phyloP scores from a whole-genome alignment of 768 basidiomycete species.

The Lentinula guzmanii region DNA sequence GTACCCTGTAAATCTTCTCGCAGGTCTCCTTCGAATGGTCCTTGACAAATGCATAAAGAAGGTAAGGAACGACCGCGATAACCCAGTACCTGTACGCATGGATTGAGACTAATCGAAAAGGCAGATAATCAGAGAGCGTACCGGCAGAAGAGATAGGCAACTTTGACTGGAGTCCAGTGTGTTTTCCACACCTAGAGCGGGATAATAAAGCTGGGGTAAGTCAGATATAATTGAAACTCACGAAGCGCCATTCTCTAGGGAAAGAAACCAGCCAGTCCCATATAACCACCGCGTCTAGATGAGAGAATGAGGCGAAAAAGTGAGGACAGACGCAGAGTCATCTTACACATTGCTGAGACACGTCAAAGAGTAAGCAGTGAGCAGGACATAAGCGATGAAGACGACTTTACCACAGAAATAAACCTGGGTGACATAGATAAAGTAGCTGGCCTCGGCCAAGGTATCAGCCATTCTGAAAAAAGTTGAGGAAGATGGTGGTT shows the following conservation, averaged over 20 bases:
- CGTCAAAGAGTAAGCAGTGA: conserved; percentile 23
- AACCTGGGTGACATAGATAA: conserved; percentile 77
- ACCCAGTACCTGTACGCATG: conserved; percentile 67
- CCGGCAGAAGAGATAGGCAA: conserved; percentile 83
- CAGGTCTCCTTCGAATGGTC: conserved; percentile 63
- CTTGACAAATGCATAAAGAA: conserved; percentile 69
- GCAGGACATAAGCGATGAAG: conserved; percentile 14
- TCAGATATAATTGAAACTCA: conserved; percentile 22
- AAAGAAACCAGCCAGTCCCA: conserved; percentile 85
- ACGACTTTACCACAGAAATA: conserved; percentile 67
- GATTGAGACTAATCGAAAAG: conserved; percentile 8
- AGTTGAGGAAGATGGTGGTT: conserved; percentile 9
- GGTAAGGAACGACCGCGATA: conserved; percentile 70
- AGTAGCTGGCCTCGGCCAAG: conserved; percentile 58
- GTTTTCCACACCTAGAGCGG: conserved; percentile 69
- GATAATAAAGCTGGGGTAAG: conserved; percentile 8
- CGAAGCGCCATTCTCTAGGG: conserved; percentile 73
- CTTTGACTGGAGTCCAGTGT: conserved; percentile 78
- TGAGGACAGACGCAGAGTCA: conserved; percentile 13
- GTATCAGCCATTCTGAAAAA: conserved; percentile 31
- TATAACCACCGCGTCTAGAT: conserved; percentile 67
- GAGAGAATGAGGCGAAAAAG: conserved; percentile 10
- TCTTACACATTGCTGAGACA: conserved; percentile 63
- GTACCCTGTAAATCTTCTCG: conserved; percentile 64
- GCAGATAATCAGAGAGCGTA: conserved; percentile 18